phyloP scores from a whole-genome alignment of 2,329 filamentous ascomycete species.

The Colletotrichum echinochloae region DNA sequence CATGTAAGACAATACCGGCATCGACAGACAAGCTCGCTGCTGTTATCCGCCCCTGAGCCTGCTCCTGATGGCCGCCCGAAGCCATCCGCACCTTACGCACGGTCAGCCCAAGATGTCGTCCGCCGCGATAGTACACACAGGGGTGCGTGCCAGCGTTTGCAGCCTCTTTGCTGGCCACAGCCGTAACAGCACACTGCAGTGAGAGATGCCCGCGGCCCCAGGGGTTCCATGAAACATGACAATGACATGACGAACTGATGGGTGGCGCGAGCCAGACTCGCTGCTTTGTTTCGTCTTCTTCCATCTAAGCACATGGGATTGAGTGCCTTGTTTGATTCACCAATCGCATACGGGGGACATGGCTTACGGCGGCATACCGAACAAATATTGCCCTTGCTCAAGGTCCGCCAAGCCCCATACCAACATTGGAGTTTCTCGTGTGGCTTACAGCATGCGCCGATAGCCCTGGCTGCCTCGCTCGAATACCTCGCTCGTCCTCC shows the following conservation, averaged over 20 bases:
- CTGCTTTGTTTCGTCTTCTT: slow-evolving; percentile 33
- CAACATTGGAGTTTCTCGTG: slow-evolving; percentile 19
- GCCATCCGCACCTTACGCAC: not conserved
- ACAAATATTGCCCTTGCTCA: not conserved
- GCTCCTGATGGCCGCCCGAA: not conserved
- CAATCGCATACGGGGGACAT: slow-evolving; percentile 23
- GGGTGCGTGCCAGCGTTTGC: not conserved
- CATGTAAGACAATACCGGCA: slow-evolving; percentile 14
- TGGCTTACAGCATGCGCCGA: slow-evolving; percentile 26
- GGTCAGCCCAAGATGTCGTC: not conserved
- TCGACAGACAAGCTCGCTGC: not conserved
- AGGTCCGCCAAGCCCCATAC: slow-evolving; percentile 18
- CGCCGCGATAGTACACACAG: not conserved
- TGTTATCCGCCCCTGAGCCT: not conserved
- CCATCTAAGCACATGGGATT: slow-evolving; percentile 20
- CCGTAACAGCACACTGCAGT: not conserved
- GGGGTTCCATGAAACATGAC: not conserved
- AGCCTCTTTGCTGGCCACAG: not conserved
- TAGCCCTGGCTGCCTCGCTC: slow-evolving; percentile 4
- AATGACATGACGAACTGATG: not conserved
- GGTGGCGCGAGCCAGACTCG: slow-evolving; percentile 10
- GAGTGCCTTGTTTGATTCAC: slow-evolving; percentile 12
- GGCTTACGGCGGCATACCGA: slow-evolving; percentile 4
- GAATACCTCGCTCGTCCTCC: slow-evolving; percentile 8
- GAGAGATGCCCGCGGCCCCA: not conserved